Conservation (phyloP, 2,329 filamentous ascomycete species). For the Aspergillus alliaceus region DNA sequence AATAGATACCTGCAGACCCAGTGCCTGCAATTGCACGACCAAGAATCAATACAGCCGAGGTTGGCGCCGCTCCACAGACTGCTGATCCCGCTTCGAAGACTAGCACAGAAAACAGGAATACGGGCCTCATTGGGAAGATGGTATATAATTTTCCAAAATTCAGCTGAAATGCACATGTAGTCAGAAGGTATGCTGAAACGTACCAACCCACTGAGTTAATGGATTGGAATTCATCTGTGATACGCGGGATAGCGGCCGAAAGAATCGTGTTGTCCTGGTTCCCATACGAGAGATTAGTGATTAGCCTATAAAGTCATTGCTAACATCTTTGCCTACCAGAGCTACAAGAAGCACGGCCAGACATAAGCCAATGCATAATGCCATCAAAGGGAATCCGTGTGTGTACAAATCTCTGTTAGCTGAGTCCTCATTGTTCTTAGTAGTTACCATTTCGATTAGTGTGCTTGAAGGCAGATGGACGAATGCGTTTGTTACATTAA, state of each 20-base stretch:
- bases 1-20: background rate
- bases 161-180: background rate
- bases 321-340: background rate
- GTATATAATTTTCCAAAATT: background rate
- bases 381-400: no score
- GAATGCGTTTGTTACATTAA: no score
- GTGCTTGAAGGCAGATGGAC: no score
- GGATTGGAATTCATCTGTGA: background rate
- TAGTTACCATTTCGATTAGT: no score
- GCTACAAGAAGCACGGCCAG: background rate
- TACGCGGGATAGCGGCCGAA: background rate
- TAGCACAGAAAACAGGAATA: background rate
- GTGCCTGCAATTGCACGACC: background rate
- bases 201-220: background rate
- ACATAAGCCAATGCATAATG: background rate
- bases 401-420: no score
- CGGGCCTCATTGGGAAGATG: background rate
- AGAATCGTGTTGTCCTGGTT: background rate
- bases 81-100: background rate
- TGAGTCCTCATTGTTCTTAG: no score
- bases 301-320: no score
- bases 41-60: background rate
- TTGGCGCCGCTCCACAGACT: background rate
- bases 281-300: no score
- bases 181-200: background rate